Conservation (phyloP, 2,329 filamentous ascomycete genomes). For the Esteya vermicola region DNA sequence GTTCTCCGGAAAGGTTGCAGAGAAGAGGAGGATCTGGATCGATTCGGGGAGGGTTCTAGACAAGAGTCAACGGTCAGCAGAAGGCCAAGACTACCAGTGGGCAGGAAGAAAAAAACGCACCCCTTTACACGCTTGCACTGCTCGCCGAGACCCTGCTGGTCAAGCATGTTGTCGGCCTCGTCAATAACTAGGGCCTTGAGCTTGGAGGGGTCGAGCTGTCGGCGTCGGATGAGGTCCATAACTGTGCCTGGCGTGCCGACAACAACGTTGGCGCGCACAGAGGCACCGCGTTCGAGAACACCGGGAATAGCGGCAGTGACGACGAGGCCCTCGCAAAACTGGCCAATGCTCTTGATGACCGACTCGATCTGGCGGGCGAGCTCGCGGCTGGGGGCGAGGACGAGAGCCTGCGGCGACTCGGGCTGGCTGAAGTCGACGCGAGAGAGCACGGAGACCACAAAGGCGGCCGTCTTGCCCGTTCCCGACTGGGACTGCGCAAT, state of each 20-base stretch:
- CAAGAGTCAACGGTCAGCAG: constrained; percentile 5
- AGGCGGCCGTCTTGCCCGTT: constrained; percentile 94
- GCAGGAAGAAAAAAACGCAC: constrained; percentile 31
- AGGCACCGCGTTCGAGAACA: constrained; percentile 50
- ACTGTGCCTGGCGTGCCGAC: constrained; percentile 92
- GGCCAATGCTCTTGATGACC: constrained; percentile 71
- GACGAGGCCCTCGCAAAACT: constrained; percentile 62
- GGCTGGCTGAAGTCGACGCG: constrained; percentile 63
- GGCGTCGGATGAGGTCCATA: constrained; percentile 68
- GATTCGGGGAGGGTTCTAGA: constrained; percentile 54
- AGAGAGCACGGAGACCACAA: constrained; percentile 81
- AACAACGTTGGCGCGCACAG: constrained; percentile 63
- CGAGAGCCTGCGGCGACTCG: constrained; percentile 66
- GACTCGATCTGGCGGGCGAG: constrained; percentile 86
- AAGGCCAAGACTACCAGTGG: background rate
- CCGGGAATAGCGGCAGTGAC: constrained; percentile 78
- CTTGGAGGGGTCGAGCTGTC: constrained; percentile 55
- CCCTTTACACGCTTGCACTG: constrained; percentile 83
- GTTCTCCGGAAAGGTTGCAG: constrained; percentile 78
- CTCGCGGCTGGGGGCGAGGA: constrained; percentile 85
- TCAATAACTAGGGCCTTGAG: constrained; percentile 82
- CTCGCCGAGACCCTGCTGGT: constrained; percentile 86
- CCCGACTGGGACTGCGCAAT: constrained; percentile 99
- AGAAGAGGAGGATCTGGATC: constrained; percentile 89
- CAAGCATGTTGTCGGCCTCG: constrained; percentile 98